Base-by-base conservation (phyloP, 768 basidiomycete genomes). In the Amanita muscaria region DNA sequence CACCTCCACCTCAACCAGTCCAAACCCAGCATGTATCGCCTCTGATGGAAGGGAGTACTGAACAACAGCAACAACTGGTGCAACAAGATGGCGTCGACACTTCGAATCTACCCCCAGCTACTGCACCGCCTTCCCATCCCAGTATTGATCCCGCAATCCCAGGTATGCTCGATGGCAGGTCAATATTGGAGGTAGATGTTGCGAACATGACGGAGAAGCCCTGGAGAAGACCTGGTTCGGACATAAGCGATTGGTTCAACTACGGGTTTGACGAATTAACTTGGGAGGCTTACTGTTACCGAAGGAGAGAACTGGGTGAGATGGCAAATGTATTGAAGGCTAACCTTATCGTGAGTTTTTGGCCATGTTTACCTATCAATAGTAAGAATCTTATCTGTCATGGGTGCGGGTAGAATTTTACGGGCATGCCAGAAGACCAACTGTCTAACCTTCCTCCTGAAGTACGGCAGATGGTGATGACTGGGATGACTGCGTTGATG, bases 201-300 rank as follows among this genome's bases (percentile, higher is more conserved):
- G 72, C 60, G 35, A 76, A 78, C 21, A 70, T 85, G 69, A 64
- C 73, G 7, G 86, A 89, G 49, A 94, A 94, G 57, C 82, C 83
- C 3, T 99, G 96, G 96, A 70, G 96, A 49, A 66, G 81, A 47
- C 86, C 92, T 6, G 96, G 96, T 25, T 82, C 88, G 3, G 91
- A 96, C 67, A 72, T 96, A 49, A 85, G 87, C 53, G 93, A 97
- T 66, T 99, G 92, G 86, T 99, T 99, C 66, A 98, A 99, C 64
- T 98, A 96, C 54, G 96, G 96, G 0, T 98, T 98, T 56, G 96
- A 99, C 62, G 96, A 99, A 64, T 74, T 88, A 12, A 87, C 86
- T 25, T 99, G 92, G 91, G 88, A 90, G 57, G 83, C 82, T 32
- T 99, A 94, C 56, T 88, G 83, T 54, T 84, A 87, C 61, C 76